Conservation (phyloP, 2,329 filamentous ascomycete genomes). For the Fusarium sp. region DNA sequence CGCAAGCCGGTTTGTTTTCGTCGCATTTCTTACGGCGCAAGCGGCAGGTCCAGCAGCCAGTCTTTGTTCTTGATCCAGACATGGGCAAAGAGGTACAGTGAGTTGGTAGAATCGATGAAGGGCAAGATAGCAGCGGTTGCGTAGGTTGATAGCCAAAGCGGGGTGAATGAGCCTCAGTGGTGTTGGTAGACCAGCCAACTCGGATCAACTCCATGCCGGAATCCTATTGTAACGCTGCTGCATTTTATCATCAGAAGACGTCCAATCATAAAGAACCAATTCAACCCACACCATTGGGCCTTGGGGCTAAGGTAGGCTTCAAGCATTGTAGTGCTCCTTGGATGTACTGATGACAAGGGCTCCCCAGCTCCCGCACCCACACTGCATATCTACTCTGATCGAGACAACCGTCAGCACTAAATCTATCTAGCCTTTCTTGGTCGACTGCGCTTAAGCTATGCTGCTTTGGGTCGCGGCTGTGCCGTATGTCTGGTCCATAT, state of each 20-base stretch:
- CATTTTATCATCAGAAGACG: neutral
- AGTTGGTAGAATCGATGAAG: neutral
- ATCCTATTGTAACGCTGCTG: neutral
- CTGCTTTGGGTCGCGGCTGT: neutral
- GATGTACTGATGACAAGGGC: neutral
- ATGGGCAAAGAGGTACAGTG: neutral
- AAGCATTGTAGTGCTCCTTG: neutral
- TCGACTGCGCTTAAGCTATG: slow-evolving; percentile 17
- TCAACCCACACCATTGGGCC: neutral
- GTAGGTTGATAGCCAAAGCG: neutral
- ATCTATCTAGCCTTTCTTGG: neutral
- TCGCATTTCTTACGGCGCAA: slow-evolving; percentile 20
- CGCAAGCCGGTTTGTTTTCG: slow-evolving; percentile 8
- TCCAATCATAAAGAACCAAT: neutral
- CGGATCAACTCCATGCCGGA: neutral
- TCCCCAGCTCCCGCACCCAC: neutral
- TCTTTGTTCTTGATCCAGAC: slow-evolving; percentile 18
- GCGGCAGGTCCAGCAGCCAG: slow-evolving; percentile 18
- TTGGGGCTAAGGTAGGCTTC: neutral
- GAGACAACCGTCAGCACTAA: neutral
- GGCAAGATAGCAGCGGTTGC: neutral
- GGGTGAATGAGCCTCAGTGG: neutral
- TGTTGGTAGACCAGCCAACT: neutral
- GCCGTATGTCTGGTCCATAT: neutral
- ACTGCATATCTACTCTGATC: neutral